These are phyloP conservation scores for Endothia cerciana DNA, from an alignment of 2,329 filamentous ascomycete genomes.

Conservation along the genomic window DNA sequence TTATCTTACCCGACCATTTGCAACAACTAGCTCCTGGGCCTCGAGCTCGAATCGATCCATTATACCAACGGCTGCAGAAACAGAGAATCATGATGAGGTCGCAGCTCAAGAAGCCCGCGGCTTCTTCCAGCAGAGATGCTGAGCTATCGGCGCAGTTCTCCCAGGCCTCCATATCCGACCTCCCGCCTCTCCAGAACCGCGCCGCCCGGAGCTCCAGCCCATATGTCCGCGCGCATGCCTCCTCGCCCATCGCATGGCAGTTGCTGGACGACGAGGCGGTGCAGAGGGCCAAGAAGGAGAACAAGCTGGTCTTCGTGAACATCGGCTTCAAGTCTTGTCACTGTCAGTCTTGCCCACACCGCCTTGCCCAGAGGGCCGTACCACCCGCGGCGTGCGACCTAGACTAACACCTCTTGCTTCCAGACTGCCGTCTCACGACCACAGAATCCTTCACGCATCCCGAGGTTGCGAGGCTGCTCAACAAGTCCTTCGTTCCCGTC, in stretches of 20 bases:
- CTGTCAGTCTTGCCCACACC: conserved; percentile 61
- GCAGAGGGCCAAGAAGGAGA: conserved; percentile 75
- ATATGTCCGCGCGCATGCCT: conserved; percentile 71
- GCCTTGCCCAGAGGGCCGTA: not conserved
- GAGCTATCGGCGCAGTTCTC: conserved; percentile 30
- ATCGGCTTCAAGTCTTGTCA: conserved; percentile 96
- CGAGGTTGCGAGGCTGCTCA: conserved; percentile 80
- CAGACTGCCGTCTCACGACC: conserved; percentile 88
- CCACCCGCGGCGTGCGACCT: not conserved
- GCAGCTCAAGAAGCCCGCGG: conserved; percentile 36
- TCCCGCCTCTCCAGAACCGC: conserved; percentile 41
- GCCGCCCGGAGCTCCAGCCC: conserved; percentile 50
- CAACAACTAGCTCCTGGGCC: not conserved
- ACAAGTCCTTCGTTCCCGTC: conserved; percentile 86
- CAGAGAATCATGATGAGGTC: conserved; percentile 40
- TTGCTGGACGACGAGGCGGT: conserved; percentile 79
- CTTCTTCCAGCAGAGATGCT: conserved; percentile 19
- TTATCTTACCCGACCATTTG: not conserved
- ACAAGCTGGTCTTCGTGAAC: conserved; percentile 89
- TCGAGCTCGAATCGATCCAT: not conserved
- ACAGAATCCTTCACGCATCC: conserved; percentile 87
- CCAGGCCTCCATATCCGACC: conserved; percentile 24
- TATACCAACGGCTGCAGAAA: not conserved
- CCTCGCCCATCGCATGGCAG: conserved; percentile 92
- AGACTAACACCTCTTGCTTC: not conserved